Evolutionary conservation across 805 yeast species (phyloP).

Genomic region (Ogataea neopini): DNA sequence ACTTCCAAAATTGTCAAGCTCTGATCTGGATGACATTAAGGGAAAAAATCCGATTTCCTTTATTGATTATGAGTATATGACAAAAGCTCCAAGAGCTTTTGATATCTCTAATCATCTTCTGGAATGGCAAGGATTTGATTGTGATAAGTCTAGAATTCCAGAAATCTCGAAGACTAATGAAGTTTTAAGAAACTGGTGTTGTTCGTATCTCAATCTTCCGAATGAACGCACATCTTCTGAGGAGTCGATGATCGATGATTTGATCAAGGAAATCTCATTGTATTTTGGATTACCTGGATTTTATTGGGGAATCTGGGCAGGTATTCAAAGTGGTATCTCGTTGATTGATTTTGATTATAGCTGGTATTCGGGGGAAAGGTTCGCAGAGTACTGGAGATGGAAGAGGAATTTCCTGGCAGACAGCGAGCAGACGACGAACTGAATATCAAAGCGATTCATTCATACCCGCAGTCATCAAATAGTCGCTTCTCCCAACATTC

Average conservation of each 20-base stretch:
- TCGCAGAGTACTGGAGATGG: slow-evolving; percentile 74
- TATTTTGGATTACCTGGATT: slow-evolving; percentile 82
- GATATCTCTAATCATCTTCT: slow-evolving; percentile 75
- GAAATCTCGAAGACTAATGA: slow-evolving; percentile 44
- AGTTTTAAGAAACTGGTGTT: slow-evolving; percentile 57
- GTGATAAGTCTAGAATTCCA: slow-evolving; percentile 62
- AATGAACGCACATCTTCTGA: slow-evolving; percentile 17
- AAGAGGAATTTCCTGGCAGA: slow-evolving; percentile 37
- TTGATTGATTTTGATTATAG: slow-evolving; percentile 72
- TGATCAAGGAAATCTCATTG: slow-evolving; percentile 55
- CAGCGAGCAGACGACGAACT: too few species aligned
- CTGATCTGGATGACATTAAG: slow-evolving; percentile 13
- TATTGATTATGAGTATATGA: slow-evolving; percentile 73
- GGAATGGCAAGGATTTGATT: slow-evolving; percentile 83
- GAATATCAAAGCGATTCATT: too few species aligned
- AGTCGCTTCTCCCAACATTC: too few species aligned
- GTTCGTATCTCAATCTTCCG: slow-evolving; percentile 48
- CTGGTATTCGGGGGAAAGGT: slow-evolving; percentile 56
- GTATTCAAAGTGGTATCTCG: slow-evolving; percentile 68
- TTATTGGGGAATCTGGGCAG: slow-evolving; percentile 86
- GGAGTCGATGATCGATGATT: slow-evolving; percentile 34
- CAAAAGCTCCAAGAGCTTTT: slow-evolving; percentile 71
- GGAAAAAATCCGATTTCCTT: slow-evolving; percentile 48
- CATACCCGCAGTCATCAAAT: too few species aligned
- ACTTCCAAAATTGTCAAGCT: slow-evolving; percentile 11